Percentiles rank a stretch among this genome's conserved stretches.
These are phyloP conservation scores for Solanum pinnatisectum DNA, from an alignment of 257 asterid genomes.

Conservation along the genomic window DNA sequence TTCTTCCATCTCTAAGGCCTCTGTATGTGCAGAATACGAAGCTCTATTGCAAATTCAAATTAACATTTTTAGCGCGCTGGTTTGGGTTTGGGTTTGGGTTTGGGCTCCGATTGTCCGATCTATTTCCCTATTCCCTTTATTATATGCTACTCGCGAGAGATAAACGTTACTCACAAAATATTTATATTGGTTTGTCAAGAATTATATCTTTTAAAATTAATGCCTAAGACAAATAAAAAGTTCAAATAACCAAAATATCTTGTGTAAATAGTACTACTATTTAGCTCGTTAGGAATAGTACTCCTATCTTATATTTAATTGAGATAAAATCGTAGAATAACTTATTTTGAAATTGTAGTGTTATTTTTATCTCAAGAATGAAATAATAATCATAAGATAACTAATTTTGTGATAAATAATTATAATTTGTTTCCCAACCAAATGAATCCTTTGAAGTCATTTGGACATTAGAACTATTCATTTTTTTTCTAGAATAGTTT, in stretches of 20 bases:
- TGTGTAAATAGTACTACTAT: neutral
- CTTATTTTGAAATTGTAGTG: neutral
- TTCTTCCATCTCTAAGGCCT: conserved; percentile 19
- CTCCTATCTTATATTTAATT: neutral
- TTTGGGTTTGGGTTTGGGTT: neutral
- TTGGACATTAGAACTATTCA: neutral
- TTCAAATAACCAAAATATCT: neutral
- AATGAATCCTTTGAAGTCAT: neutral
- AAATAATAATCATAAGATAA: neutral
- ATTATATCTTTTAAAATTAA: neutral
- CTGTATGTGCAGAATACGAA: neutral
- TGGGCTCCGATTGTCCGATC: neutral
- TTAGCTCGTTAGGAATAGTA: neutral
- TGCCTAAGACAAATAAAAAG: neutral
- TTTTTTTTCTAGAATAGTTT: neutral
- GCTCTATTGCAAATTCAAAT: neutral
- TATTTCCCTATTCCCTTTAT: neutral
- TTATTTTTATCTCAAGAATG: neutral
- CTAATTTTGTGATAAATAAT: neutral
- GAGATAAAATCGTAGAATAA: neutral
- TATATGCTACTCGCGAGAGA: neutral
- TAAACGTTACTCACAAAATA: neutral
- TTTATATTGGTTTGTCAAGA: neutral
- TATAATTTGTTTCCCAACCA: neutral
- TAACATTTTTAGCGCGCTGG: conserved; percentile 7